Percentiles rank a stretch among this genome's conserved stretches.
Evolutionary conservation across 345 rosid genomes (phyloP).

Genomic region (Bretschneidera sinensis): DNA sequence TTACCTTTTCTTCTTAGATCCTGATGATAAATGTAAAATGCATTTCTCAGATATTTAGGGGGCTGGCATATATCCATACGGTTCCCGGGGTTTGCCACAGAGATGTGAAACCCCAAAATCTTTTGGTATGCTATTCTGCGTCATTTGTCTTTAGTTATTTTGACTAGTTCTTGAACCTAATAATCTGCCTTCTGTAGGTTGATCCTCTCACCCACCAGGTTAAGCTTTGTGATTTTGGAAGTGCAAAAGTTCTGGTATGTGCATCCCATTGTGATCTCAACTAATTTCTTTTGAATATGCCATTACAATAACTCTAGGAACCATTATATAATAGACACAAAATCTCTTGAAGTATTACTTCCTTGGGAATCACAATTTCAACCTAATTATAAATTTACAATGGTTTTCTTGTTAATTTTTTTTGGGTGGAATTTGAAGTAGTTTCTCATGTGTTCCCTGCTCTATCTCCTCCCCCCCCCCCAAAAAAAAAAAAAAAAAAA

Average conservation of each 20-base stretch:
- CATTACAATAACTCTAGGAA: not conserved
- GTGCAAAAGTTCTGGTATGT: slow-evolving; percentile 76
- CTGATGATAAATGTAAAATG: slow-evolving; percentile 10
- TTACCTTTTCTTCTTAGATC: not conserved
- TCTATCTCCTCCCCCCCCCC: no score
- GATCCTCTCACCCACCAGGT: slow-evolving; percentile 81
- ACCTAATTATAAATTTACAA: no score
- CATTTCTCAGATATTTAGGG: slow-evolving; percentile 69
- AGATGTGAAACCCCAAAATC: slow-evolving; percentile 92
- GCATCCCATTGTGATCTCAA: not conserved
- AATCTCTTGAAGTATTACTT: no score
- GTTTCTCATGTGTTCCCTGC: no score
- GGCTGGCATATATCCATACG: slow-evolving; percentile 75
- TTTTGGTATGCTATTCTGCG: slow-evolving; percentile 50
- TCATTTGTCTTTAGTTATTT: slow-evolving; percentile 2
- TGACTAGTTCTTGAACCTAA: slow-evolving; percentile 9
- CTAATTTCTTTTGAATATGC: not conserved
- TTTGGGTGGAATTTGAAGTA: no score
- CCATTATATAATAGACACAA: not conserved
- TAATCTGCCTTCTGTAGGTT: slow-evolving; percentile 40
- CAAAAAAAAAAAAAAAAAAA: no score
- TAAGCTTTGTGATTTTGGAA: slow-evolving; percentile 81
- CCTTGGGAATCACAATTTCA: no score
- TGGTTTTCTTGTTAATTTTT: no score
- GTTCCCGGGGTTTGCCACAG: slow-evolving; percentile 85